Base-by-base conservation (phyloP, 225 moss, liverwort and hornwort species). In the Neckera pumila region DNA sequence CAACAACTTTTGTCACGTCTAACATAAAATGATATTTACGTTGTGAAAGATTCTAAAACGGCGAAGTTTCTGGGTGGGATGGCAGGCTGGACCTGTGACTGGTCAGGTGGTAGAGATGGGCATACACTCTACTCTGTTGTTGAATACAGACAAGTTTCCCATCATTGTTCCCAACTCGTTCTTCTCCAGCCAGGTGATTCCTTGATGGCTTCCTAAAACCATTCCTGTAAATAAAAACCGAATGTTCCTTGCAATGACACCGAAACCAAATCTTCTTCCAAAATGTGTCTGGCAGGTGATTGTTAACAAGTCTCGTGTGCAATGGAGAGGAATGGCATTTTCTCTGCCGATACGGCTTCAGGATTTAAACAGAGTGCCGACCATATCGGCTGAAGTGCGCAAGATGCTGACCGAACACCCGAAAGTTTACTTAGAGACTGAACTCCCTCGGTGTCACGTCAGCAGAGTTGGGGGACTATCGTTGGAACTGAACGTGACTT, bases 31-130 rank as follows among this genome's bases (percentile, higher is more conserved):
- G 33, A 12, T 83, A 26, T 69, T 75, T 16, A 42, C 45, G 53
- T 28, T n/a, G 25, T 59, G 40, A 15, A 75, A 66, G 28, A 10
- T 62, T 75, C 17, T 66, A 66, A 80, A 62, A 30, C 12, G 38
- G 49, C 23, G 12, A 82, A 69, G 62, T 40, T 82, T 82, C 23
- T 87, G 56, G 43, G 71, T 91, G 85, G 80, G 28, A 62, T 91
- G 76, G 58, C 90, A 98, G 95, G 98, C 95, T 67, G 96, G 97
- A 80, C 71, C 87, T 86, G 94, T 98, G 36, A 93, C 92, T 86
- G 98, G 98, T n/a, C 91, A 89, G 82, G 97, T 96, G 49, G 96
- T 96, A 79, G 98, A 98, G 90, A 94, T 98, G 90, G 98, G 97
- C 87, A 60, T 98, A 81, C 97, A 97, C 88, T 96, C 97, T 45